These are phyloP conservation scores for Hygrocybe coccinea DNA, from an alignment of 768 basidiomycete genomes.

Conservation along the genomic window DNA sequence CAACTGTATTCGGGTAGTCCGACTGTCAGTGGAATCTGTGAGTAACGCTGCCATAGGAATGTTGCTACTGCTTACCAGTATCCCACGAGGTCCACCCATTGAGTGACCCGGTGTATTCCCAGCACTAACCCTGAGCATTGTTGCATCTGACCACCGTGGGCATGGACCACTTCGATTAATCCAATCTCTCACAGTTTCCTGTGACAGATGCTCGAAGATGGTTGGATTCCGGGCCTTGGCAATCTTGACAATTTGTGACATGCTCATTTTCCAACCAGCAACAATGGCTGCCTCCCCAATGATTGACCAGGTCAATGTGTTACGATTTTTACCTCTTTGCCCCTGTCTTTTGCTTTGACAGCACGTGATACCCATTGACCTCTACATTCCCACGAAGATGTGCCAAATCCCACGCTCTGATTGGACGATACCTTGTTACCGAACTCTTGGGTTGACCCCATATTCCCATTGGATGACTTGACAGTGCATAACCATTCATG, in stretches of 20 bases:
- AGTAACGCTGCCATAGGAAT: not conserved
- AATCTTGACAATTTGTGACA: not conserved
- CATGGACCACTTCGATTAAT: not conserved
- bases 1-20: not conserved
- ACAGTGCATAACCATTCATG: no score
- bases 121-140: not conserved
- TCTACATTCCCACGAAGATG: no score
- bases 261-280: not conserved
- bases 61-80: conserved; percentile 4
- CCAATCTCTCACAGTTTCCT: not conserved
- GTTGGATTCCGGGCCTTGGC: not conserved
- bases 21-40: not conserved
- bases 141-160: conserved; percentile 2
- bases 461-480: no score
- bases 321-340: no score
- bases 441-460: no score
- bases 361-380: no score
- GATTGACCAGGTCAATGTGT: conserved; percentile 1
- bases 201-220: not conserved
- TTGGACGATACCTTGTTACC: no score
- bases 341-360: no score
- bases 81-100: conserved; percentile 10
- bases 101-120: conserved; percentile 11
- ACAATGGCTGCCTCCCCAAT: not conserved
- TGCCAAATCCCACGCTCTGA: no score